These are phyloP conservation scores for Blepharisma japonicum DNA, from an alignment of 73 alveolate genomes.

Conservation along the genomic window DNA sequence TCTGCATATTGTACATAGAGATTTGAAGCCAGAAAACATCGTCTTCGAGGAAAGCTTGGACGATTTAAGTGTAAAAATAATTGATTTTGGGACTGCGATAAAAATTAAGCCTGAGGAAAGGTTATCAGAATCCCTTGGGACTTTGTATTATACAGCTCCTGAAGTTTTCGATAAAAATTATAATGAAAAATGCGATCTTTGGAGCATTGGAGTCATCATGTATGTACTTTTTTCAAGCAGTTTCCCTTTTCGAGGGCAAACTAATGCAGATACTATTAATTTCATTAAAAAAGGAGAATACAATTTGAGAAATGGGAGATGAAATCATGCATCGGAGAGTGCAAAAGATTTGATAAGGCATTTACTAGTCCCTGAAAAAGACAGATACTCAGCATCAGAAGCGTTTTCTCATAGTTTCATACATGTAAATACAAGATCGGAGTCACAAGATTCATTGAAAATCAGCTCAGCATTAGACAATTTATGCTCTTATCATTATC, in stretches of 20 bases:
- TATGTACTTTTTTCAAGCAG: background rate
- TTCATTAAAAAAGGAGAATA: background rate
- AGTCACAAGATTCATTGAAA: too few relatives aligned
- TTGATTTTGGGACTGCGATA: background rate
- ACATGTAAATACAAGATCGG: too few relatives aligned
- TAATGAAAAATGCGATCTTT: constrained; percentile 21
- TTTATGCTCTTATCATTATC: too few relatives aligned
- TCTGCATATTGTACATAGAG: constrained; percentile 67
- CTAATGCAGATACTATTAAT: constrained; percentile 5
- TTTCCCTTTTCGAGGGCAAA: background rate
- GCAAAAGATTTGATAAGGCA: background rate
- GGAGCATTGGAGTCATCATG: constrained; percentile 16
- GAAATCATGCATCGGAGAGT: background rate
- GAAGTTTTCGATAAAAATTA: background rate
- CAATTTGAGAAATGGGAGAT: background rate
- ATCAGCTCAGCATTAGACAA: too few relatives aligned
- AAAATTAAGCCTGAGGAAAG: background rate
- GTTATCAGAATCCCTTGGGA: background rate
- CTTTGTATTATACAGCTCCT: constrained; percentile 21
- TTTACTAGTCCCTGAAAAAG: constrained; percentile 9
- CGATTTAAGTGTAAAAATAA: constrained; percentile 15
- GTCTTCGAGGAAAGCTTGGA: background rate
- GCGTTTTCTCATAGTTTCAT: constrained; percentile 3
- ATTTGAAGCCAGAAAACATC: constrained; percentile 65
- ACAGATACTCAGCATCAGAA: constrained; percentile 24